Evolutionary conservation across 768 basidiomycete genomes (phyloP).

Genomic region (Psilocybe sp.): DNA sequence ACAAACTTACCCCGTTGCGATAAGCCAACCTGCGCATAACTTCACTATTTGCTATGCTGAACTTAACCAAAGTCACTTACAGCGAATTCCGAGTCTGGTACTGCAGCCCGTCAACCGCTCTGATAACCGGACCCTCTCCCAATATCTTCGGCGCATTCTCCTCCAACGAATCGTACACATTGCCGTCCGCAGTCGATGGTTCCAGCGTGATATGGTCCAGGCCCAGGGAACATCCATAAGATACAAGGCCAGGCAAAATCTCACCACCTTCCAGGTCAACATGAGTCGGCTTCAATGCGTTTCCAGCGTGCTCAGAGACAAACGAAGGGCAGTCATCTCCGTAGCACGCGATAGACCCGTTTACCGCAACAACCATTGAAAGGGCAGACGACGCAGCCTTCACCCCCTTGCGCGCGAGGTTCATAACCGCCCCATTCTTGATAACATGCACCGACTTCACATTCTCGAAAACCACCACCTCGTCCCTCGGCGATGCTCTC

Average conservation of each 20-base stretch:
- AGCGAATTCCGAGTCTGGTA: constrained; percentile 69
- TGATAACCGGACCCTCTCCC: constrained; percentile 50
- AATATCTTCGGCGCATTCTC: constrained; percentile 44
- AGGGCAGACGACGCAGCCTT: constrained; percentile 14
- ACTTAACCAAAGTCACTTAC: constrained; percentile 77
- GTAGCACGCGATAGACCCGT: constrained; percentile 52
- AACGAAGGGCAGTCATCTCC: constrained; percentile 29
- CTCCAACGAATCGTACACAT: constrained; percentile 51
- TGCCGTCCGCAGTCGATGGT: constrained; percentile 68
- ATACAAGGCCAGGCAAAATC: constrained; percentile 62
- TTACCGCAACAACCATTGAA: constrained; percentile 34
- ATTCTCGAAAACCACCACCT: constrained; percentile 58
- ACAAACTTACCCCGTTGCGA: no score
- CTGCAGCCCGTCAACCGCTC: constrained; percentile 70
- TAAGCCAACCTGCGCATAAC: not conserved
- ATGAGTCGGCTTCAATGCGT: constrained; percentile 23
- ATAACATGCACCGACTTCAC: constrained; percentile 47
- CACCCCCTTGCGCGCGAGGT: constrained; percentile 20
- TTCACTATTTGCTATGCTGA: no score
- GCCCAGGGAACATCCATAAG: constrained; percentile 72
- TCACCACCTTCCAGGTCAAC: constrained; percentile 74
- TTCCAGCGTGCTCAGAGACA: constrained; percentile 8
- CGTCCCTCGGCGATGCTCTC: constrained; percentile 29
- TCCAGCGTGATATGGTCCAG: constrained; percentile 68
- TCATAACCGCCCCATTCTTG: constrained; percentile 24